phyloP scores from a whole-genome alignment of 2,329 filamentous ascomycete genomes.

The Ascosphaera pollenicola region DNA sequence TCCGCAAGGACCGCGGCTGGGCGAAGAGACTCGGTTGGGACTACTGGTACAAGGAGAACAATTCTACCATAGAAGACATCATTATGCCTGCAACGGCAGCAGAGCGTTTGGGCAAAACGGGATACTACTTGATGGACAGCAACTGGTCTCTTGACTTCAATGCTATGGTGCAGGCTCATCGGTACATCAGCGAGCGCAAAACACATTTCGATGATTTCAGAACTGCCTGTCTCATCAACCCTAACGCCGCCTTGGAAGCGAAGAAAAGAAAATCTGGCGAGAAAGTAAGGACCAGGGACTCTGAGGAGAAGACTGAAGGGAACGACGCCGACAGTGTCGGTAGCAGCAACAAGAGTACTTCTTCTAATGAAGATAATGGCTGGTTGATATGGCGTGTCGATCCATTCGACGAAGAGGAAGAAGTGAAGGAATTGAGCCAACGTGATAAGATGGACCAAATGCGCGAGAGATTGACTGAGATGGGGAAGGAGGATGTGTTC shows the following conservation, averaged over 20 bases:
- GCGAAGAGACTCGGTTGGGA: conserved; percentile 18
- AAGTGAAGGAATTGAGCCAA: conserved; percentile 35
- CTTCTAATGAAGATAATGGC: conserved; percentile 10
- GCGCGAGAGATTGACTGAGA: conserved; percentile 46
- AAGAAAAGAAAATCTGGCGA: conserved; percentile 36
- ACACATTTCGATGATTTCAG: conserved; percentile 43
- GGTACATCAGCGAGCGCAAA: conserved; percentile 35
- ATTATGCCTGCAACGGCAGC: conserved; percentile 49
- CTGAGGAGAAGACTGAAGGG: conserved; percentile 36
- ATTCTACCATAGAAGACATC: conserved; percentile 28
- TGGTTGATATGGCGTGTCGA: background rate
- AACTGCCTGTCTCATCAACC: conserved; percentile 44
- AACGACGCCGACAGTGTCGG: conserved; percentile 12
- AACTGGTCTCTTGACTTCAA: conserved; percentile 78
- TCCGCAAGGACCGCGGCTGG: conserved; percentile 53
- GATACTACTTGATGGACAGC: conserved; percentile 64
- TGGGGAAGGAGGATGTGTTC: conserved; percentile 77
- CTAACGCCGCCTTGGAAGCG: conserved; percentile 46
- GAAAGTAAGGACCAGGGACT: conserved; percentile 43
- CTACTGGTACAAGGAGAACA: conserved; percentile 24
- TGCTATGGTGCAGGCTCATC: conserved; percentile 53
- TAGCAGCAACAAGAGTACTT: conserved; percentile 6
- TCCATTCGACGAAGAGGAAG: conserved; percentile 15
- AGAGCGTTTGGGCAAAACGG: conserved; percentile 53
- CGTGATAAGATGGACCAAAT: conserved; percentile 56